phyloP scores from a whole-genome alignment of 371 early-diverging fungal genomes.

The Mortierella sp. region DNA sequence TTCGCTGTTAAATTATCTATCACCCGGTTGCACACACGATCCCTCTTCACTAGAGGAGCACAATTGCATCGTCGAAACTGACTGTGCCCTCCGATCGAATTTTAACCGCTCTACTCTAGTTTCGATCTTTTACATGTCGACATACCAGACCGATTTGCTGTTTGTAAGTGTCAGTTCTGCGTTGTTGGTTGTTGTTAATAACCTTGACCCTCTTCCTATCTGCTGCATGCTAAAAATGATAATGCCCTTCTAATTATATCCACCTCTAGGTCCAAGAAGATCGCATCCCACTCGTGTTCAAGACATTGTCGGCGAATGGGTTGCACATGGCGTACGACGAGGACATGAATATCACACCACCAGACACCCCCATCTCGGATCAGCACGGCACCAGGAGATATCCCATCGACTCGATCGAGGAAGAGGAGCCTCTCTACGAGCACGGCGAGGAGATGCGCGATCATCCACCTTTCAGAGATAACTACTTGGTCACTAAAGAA shows the following conservation, averaged over 20 bases:
- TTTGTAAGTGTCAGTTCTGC: constrained; percentile 62
- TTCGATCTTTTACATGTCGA: constrained; percentile 78
- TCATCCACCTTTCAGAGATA: background rate
- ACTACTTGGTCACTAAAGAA: background rate
- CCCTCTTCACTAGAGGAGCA: background rate
- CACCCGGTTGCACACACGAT: background rate
- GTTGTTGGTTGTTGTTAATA: background rate
- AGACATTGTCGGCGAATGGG: constrained; percentile 65
- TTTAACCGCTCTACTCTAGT: constrained; percentile 24
- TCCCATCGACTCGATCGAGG: constrained; percentile 19
- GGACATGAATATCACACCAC: constrained; percentile 45
- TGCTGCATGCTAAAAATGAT: background rate
- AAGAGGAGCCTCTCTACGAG: constrained; percentile 18
- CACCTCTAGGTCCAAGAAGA: constrained; percentile 71
- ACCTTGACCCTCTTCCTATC: background rate
- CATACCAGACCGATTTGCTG: constrained; percentile 82
- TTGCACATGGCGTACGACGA: constrained; percentile 65
- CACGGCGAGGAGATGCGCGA: background rate
- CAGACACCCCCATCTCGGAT: constrained; percentile 35
- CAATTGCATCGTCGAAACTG: background rate
- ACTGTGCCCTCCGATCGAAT: background rate
- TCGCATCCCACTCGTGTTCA: constrained; percentile 68
- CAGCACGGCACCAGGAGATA: constrained; percentile 11
- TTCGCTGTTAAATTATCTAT: background rate
- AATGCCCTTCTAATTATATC: background rate